Base-by-base conservation (phyloP, 2,329 filamentous ascomycete genomes). In the Colletotrichum spinosum region DNA sequence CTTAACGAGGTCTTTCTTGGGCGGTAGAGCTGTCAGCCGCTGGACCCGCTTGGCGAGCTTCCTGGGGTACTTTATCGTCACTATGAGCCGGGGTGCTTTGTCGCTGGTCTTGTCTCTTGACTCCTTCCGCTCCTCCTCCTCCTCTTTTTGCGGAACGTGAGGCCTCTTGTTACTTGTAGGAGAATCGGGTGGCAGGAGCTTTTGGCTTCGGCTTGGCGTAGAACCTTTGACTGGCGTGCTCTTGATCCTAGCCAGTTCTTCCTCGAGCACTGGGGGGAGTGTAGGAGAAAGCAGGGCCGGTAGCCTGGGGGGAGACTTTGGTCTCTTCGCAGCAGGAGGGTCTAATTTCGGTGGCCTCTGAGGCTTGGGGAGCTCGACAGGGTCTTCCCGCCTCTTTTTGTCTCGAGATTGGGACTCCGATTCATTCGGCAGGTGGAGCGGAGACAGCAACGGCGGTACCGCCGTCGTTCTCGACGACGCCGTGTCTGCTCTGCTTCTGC, bases 211-310 rank as follows among this genome's bases (percentile, higher is more conserved):
- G 42, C 60, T 67, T 38, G 66, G 50, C 37, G 41, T 60, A 34
- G 54, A 55, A 50, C 56, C 68, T 52, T 74, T 73, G 39, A 63
- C 51, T 6, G 71, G 67, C 17, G 70, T 73, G 54, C 74, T 78
- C 60, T 77, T 65, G n/a, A 75, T 44, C 37, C 74, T 77, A 13
- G 75, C 77, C 13, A 84, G 73, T 37, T 81, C 80, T 61, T 80
- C 81, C 66, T 88, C 84, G 0, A 88, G 75, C 15, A 82, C 72
- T 0, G 83, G 77, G 1, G 86, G 86, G 7, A 88, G 72, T 0
- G 85, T 88, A 0, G 86, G 86, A 0, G 86, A 88, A 10, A 88
- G 76, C 7, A 88, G 75, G 0, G 81, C 76, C 1, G 85, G 86
- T 34, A 88, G 73, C 51, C 76, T 76, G 8, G 74, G 39, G 0